Evolutionary conservation across 768 basidiomycete genomes (phyloP), one percentile per base, ranked within the genome.

Genomic region (Amanita muscaria): DNA sequence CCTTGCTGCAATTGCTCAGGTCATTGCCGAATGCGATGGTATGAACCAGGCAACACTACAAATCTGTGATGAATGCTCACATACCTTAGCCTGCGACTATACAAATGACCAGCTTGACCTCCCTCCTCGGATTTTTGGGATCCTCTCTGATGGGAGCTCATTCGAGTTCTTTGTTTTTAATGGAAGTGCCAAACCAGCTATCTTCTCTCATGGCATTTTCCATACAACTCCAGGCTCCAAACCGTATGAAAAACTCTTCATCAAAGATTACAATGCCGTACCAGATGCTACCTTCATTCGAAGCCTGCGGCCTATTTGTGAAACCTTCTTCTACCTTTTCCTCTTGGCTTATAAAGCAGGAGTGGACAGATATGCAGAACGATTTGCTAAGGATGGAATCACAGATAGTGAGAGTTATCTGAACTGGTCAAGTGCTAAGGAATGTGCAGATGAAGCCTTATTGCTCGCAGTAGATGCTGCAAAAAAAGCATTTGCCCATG

Each of bases 111-210:
- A 29, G 15, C 29, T 19, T 23, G 27, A 25, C 27, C 24, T 40
- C 47, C 40, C 40, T 16, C n/a, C 43, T n/a, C 51, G 40, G 1
- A 33, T 52, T 24, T 40, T 40, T 31, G 42, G 42, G 29, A 42
- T 52, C 38, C 23, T 49, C n/a, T 46, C 11, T 22, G 45, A 52
- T 21, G 51, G 44, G 16, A 19, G 9, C 3, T 12, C 16, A 9
- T 52, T 52, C 42, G 38, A 52, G 35, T 52, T 52, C 37, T 52
- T 49, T 38, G n/a, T 18, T 4, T 42, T 41, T 19, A 16, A 47
- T 40, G 39, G 39, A 10, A 40, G 18, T 11, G 2, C 39, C 16
- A 1, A 14, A 1, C 39, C n/a, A n/a, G 21, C 18, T 12, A 27
- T 42, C 22, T 40, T 40, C 18, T 25, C 23, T 10, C 39, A 9